Evolutionary conservation across 2,329 filamentous ascomycete species (phyloP).

Genomic region (Graphium sp.): DNA sequence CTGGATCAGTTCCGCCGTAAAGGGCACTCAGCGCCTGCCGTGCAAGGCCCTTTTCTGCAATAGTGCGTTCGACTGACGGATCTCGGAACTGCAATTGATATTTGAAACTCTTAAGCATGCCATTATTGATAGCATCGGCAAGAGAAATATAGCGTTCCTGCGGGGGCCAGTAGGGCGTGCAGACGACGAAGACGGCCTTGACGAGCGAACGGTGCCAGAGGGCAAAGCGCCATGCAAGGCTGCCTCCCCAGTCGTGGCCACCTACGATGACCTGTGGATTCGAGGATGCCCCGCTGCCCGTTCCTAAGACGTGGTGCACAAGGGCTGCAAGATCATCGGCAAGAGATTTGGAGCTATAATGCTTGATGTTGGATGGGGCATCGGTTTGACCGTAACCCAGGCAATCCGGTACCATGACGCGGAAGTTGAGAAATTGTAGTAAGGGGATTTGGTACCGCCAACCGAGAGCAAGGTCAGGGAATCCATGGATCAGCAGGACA

Average conservation of each 20-base stretch:
- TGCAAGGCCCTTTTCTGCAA: slow-evolving; percentile 43
- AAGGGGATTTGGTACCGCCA: slow-evolving; percentile 83
- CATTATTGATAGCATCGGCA: slow-evolving; percentile 37
- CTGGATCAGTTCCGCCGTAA: slow-evolving; percentile 47
- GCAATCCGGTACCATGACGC: slow-evolving; percentile 73
- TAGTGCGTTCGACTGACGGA: slow-evolving; percentile 42
- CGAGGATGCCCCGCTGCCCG: slow-evolving; percentile 18
- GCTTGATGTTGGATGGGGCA: slow-evolving; percentile 40
- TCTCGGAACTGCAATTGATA: slow-evolving; percentile 75
- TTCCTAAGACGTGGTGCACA: slow-evolving; percentile 32
- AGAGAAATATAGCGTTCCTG: slow-evolving; percentile 32
- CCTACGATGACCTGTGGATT: slow-evolving; percentile 68
- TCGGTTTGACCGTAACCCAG: slow-evolving; percentile 71
- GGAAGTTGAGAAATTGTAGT: slow-evolving; percentile 53
- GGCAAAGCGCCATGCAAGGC: slow-evolving; percentile 56
- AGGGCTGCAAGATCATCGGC: slow-evolving; percentile 62
- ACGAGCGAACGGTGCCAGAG: slow-evolving; percentile 60
- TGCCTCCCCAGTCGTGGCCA: slow-evolving; percentile 87
- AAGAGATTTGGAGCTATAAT: slow-evolving; percentile 58
- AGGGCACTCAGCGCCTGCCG: slow-evolving; percentile 53
- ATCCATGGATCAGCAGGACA: slow-evolving; percentile 52
- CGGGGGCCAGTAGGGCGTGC: slow-evolving; percentile 56
- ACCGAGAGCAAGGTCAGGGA: slow-evolving; percentile 66
- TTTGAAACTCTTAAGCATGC: slow-evolving; percentile 47
- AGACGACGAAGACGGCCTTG: slow-evolving; percentile 60